These are phyloP conservation scores for Suillus placidus DNA, from an alignment of 768 basidiomycete genomes.

Conservation along the genomic window DNA sequence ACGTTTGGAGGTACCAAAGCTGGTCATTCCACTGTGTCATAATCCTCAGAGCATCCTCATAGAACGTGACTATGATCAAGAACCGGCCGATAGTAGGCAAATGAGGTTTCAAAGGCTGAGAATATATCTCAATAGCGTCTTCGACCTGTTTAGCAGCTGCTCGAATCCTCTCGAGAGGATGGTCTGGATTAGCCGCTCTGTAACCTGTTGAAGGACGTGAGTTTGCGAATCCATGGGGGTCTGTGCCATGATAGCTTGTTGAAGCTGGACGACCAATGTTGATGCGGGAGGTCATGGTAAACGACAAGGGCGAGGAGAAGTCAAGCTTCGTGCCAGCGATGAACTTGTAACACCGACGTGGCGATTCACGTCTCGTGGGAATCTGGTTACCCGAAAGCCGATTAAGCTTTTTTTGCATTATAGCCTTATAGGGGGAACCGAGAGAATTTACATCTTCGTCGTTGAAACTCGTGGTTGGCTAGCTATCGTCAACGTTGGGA, in stretches of 20 bases:
- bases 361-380: conserved; percentile 4
- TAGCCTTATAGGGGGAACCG: conserved; percentile 1
- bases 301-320: conserved; percentile 10
- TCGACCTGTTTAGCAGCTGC: conserved; percentile 76
- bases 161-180: conserved; percentile 78
- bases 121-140: conserved; percentile 89
- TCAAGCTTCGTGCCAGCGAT: not conserved
- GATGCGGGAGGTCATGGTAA: conserved; percentile 77
- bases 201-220: conserved; percentile 69
- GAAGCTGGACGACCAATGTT: conserved; percentile 75
- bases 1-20: conserved; percentile 98
- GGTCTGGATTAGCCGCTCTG: conserved; percentile 79
- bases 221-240: conserved; percentile 83
- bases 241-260: conserved; percentile 54
- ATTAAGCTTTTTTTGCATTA: not conserved
- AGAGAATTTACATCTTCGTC: not conserved
- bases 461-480: not conserved
- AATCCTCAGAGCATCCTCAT: conserved; percentile 95
- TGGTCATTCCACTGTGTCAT: conserved; percentile 96
- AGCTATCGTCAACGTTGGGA: not conserved
- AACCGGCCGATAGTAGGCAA: conserved; percentile 95
- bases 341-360: conserved; percentile 6
- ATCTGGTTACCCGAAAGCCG: not conserved
- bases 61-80: conserved; percentile 96
- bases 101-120: conserved; percentile 91